Evolutionary conservation across 441 rosid species (phyloP), one percentile per base, ranked within the genome.

Genomic region (Gossypium gossypioides): DNA sequence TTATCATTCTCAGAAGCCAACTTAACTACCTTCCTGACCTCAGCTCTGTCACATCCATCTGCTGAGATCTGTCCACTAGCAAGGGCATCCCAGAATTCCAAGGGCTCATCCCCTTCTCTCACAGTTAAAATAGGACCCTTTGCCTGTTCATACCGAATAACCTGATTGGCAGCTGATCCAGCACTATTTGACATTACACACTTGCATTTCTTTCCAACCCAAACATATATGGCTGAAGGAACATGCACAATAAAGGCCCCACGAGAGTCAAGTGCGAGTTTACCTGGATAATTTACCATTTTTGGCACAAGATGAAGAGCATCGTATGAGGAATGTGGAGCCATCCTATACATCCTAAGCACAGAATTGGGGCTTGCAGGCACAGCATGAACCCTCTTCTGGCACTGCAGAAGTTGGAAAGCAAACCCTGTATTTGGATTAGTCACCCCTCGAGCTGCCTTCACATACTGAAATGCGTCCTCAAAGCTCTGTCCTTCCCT

Each of bases 401-500:
- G 96, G 82, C 92, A 86, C 89, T 77, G 91, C 68, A 90, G 74
- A 72, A 90, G 89, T 71, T 90, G 92, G 69, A 90, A 85, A 67
- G 96, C 92, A 73, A 90, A 90, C 48, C 96, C 96, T 82, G 88
- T 88, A 68, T 90, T 90, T 5, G 96, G 96, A 59, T 90, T 85
- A 0, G 96, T 85, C 65, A 90, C 88, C 22, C 92, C 91, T 71
- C 92, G 77, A 1, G 92, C 91, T n/a, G 89, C 88, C 86, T 88
- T 90, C 61, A 90, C 96, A 66, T 75, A 82, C 34, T 82, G 92
- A 79, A 90, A 90, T 0, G 96, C 96, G 60, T 88, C 92, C 55
- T 90, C 91, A 68, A 90, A 90, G 77, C 88, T 88, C 82, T 86
- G 96, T 24, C 91, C 87, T 40, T 90, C 80, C 80, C 89, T 86